phyloP scores from a whole-genome alignment of 2,329 filamentous ascomycete genomes.

The Fusarium virguliforme region DNA sequence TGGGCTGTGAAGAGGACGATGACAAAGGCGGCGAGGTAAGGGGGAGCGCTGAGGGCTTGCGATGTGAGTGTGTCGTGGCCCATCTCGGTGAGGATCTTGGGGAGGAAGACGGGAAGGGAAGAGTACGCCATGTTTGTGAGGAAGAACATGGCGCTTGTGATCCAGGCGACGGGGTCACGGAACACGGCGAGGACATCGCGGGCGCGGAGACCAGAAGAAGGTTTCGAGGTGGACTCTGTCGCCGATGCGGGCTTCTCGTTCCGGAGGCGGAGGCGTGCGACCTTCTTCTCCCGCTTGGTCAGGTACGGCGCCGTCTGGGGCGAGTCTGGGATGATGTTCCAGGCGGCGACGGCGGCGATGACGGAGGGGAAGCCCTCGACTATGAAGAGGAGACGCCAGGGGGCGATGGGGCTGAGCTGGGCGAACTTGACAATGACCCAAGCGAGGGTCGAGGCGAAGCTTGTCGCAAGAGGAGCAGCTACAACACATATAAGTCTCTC shows the following conservation, averaged over 20 bases:
- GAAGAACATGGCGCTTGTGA: conserved; percentile 88
- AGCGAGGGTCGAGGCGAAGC: conserved; percentile 83
- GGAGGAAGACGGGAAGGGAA: conserved; percentile 89
- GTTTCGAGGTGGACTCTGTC: conserved; percentile 27
- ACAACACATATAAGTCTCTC: conserved; percentile 63
- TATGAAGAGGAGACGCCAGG: conserved; percentile 89
- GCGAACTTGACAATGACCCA: conserved; percentile 83
- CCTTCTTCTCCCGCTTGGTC: conserved; percentile 74
- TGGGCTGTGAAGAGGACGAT: conserved; percentile 80
- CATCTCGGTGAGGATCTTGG: conserved; percentile 84
- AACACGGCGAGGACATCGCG: conserved; percentile 69
- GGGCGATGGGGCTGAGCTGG: conserved; percentile 76
- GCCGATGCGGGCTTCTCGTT: conserved; percentile 59
- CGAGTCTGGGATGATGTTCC: conserved; percentile 82
- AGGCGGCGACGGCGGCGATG: conserved; percentile 81
- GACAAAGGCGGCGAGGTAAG: conserved; percentile 83
- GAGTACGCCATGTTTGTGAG: conserved; percentile 90
- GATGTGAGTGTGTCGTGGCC: conserved; percentile 77
- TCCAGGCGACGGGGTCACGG: conserved; percentile 66
- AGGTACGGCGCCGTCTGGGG: conserved; percentile 78
- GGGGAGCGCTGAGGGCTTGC: conserved; percentile 86
- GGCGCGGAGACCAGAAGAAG: conserved; percentile 63
- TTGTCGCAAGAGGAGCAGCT: conserved; percentile 85
- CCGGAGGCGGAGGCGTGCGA: conserved; percentile 79
- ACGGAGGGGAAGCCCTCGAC: conserved; percentile 89